A percentile compares a stretch with the other conserved stretches of the same genome.
phyloP scores from a whole-genome alignment of 148 eudicot species.

The Fagopyrum esculentum region DNA sequence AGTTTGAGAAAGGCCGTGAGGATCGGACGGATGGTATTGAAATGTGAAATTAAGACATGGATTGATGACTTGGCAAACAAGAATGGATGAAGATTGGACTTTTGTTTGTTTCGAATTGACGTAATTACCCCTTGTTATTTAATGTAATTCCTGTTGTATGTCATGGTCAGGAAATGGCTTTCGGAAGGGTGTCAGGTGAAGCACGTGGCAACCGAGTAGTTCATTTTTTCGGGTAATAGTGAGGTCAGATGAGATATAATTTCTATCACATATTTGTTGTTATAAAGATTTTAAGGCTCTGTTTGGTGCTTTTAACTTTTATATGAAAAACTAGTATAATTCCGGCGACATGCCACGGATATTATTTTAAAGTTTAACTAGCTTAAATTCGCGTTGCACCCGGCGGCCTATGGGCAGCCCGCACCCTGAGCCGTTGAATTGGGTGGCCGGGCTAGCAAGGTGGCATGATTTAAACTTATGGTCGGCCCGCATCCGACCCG shows the following conservation, averaged over 20 bases:
- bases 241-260: conserved; percentile 1
- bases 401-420: too few species aligned
- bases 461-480: too few species aligned
- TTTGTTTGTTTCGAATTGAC: neutral
- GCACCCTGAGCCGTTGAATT: too few species aligned
- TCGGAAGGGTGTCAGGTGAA: conserved; percentile 5
- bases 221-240: neutral
- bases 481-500: too few species aligned
- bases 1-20: neutral
- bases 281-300: too few species aligned
- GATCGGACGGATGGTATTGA: conserved; percentile 12
- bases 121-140: neutral
- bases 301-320: too few species aligned
- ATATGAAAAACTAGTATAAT: too few species aligned
- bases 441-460: too few species aligned
- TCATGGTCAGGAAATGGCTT: neutral
- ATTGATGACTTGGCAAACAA: neutral
- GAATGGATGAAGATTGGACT: conserved; percentile 3
- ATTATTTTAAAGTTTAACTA: too few species aligned
- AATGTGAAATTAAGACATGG: neutral
- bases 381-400: too few species aligned
- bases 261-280: neutral
- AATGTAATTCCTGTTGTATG: neutral
- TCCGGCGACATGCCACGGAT: too few species aligned
- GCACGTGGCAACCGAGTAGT: neutral